Conservation (phyloP, 2,329 filamentous ascomycete species). For the Clonostachys solani region DNA sequence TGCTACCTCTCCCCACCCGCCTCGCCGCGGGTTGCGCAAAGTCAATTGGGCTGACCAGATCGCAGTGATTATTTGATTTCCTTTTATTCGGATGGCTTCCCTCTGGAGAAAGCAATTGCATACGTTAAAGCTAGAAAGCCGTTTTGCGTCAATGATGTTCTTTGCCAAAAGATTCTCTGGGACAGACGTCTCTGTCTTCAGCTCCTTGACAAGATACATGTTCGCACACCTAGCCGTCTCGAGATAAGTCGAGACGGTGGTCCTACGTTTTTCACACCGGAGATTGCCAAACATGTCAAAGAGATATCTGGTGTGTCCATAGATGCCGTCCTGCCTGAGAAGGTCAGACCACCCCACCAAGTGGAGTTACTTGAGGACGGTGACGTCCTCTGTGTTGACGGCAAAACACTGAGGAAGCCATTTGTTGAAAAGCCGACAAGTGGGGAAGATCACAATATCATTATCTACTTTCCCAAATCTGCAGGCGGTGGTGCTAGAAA, state of each 20-base stretch:
- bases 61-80: conserved; percentile 85
- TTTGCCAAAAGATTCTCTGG: conserved; percentile 97
- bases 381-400: conserved; percentile 85
- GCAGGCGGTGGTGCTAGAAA: conserved; percentile 85
- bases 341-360: conserved; percentile 60
- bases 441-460: conserved; percentile 97
- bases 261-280: conserved; percentile 70
- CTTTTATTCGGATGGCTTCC: conserved; percentile 97
- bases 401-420: conserved; percentile 75
- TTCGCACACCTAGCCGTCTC: conserved; percentile 82
- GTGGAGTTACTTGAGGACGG: conserved; percentile 88
- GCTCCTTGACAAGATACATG: conserved; percentile 83
- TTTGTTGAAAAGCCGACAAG: conserved; percentile 99
- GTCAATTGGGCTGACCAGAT: conserved; percentile 3
- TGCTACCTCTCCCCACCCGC: neutral
- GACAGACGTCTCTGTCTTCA: conserved; percentile 86
- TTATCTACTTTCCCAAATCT: conserved; percentile 91
- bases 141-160: conserved; percentile 95
- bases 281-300: conserved; percentile 76
- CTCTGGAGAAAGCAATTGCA: conserved; percentile 92
- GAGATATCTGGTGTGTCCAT: conserved; percentile 75
- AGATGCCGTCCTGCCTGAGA: conserved; percentile 61
- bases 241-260: conserved; percentile 94
- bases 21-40: neutral
- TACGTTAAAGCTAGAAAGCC: conserved; percentile 92